phyloP scores from a whole-genome alignment of 179 eudicot species.

The Sideroxylon spinosum region DNA sequence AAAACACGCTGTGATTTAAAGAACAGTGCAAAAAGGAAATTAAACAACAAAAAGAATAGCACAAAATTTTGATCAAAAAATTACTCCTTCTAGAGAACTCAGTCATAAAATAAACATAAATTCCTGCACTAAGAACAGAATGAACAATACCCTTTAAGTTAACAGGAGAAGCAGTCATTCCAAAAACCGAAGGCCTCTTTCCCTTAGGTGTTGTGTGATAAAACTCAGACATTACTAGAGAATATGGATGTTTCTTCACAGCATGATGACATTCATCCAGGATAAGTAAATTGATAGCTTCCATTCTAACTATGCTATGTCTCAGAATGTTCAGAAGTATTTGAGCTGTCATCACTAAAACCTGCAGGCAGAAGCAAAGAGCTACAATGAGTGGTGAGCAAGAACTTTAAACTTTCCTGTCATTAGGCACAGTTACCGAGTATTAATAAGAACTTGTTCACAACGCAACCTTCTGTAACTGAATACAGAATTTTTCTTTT shows the following conservation, averaged over 20 bases:
- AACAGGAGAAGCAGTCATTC: slow-evolving; percentile 99
- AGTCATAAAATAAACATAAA: neutral
- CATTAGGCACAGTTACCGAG: neutral
- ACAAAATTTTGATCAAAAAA: neutral
- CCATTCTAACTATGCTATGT: slow-evolving; percentile 97
- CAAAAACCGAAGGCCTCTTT: slow-evolving; percentile 89
- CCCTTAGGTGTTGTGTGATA: slow-evolving; percentile 93
- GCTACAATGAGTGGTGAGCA: neutral
- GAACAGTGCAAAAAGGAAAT: neutral
- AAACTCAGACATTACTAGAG: slow-evolving; percentile 97
- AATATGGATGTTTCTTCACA: slow-evolving; percentile 98
- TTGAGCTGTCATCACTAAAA: slow-evolving; percentile 97
- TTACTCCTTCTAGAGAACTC: slow-evolving; percentile 3
- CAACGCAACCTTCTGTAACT: neutral
- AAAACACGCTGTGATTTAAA: neutral
- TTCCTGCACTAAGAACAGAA: neutral
- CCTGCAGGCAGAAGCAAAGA: slow-evolving; percentile 48
- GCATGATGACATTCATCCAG: slow-evolving; percentile 99
- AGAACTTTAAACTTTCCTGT: neutral
- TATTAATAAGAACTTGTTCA: neutral
- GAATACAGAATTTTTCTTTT: neutral
- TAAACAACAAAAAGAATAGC: neutral
- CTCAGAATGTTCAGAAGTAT: slow-evolving; percentile 93
- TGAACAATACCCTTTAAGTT: slow-evolving; percentile 75
- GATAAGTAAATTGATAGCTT: slow-evolving; percentile 79